These are phyloP conservation scores for Aspergillus sp. DNA, from an alignment of 2,329 filamentous ascomycete genomes.

Conservation along the genomic window DNA sequence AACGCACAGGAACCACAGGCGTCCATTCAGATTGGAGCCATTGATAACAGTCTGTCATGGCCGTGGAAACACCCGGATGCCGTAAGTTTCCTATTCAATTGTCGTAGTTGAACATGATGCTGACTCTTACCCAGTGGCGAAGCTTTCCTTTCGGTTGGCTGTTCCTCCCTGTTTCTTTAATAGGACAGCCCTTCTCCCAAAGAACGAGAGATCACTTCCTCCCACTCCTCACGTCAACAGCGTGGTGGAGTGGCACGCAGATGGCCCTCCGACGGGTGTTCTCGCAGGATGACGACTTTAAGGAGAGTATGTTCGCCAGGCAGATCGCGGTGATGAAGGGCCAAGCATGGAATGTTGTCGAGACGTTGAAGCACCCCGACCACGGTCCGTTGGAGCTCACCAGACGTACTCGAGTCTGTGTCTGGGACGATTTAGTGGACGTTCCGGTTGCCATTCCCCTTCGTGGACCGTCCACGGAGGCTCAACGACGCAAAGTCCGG, in stretches of 20 bases:
- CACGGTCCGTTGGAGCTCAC: constrained; percentile 94
- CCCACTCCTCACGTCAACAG: constrained; percentile 88
- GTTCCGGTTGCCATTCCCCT: constrained; percentile 92
- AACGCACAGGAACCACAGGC: constrained; percentile 49
- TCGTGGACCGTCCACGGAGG: constrained; percentile 79
- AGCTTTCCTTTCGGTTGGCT: constrained; percentile 99
- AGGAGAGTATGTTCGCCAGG: constrained; percentile 97
- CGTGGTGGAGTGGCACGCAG: constrained; percentile 97
- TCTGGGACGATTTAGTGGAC: constrained; percentile 97
- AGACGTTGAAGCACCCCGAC: constrained; percentile 88
- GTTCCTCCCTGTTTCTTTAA: constrained; percentile 92
- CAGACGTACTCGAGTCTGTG: constrained; percentile 83
- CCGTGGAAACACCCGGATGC: constrained; percentile 99
- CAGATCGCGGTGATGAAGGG: constrained; percentile 99
- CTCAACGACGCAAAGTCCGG: constrained; percentile 63
- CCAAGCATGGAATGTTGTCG: constrained; percentile 98
- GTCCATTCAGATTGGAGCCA: constrained; percentile 79
- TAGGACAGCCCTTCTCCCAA: constrained; percentile 93
- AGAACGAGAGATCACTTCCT: constrained; percentile 92
- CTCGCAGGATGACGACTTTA: constrained; percentile 89
- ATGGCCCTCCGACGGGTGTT: constrained; percentile 83
- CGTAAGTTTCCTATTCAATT: constrained; percentile 42
- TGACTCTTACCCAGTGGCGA: constrained; percentile 53
- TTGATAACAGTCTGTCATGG: constrained; percentile 97
- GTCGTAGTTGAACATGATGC: background rate